Percentiles rank a stretch among this genome's conserved stretches.
phyloP scores from a whole-genome alignment of 2,329 filamentous ascomycete species.

The Colletotrichum tropicicola region DNA sequence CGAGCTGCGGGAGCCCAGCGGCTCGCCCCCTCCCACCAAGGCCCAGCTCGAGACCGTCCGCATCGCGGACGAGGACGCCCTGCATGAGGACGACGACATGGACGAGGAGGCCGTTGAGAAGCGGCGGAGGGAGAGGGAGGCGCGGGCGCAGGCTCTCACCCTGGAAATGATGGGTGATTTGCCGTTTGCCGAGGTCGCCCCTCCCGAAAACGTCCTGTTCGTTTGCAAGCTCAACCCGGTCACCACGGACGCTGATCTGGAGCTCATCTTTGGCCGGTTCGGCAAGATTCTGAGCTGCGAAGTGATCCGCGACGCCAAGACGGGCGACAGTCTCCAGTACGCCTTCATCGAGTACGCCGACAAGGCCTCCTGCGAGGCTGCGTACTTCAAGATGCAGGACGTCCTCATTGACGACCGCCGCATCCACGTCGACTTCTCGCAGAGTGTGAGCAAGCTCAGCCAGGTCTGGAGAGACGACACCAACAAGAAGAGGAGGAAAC shows the following conservation, averaged over 20 bases:
- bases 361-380: constrained; percentile 90
- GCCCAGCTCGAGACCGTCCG: constrained; percentile 91
- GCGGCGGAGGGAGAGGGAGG: constrained; percentile 85
- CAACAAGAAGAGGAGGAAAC: constrained; percentile 76
- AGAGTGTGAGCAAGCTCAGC: constrained; percentile 88
- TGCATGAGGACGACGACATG: constrained; percentile 74
- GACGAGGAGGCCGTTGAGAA: constrained; percentile 86
- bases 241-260: constrained; percentile 91
- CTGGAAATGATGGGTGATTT: constrained; percentile 98
- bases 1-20: constrained; percentile 78
- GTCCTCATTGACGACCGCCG: constrained; percentile 96
- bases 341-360: constrained; percentile 97
- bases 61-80: constrained; percentile 87
- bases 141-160: constrained; percentile 91
- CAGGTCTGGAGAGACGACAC: constrained; percentile 89
- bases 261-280: constrained; percentile 96
- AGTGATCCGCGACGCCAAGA: constrained; percentile 92
- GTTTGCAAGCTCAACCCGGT: constrained; percentile 99
- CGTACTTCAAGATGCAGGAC: constrained; percentile 99
- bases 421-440: constrained; percentile 98
- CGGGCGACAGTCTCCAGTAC: constrained; percentile 94
- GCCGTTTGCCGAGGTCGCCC: constrained; percentile 96
- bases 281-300: constrained; percentile 95
- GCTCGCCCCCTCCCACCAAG: constrained; percentile 82
- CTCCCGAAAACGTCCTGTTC: constrained; percentile 96